Conservation (phyloP, 2,329 filamentous ascomycete genomes). For the Orbilia oligospora region DNA sequence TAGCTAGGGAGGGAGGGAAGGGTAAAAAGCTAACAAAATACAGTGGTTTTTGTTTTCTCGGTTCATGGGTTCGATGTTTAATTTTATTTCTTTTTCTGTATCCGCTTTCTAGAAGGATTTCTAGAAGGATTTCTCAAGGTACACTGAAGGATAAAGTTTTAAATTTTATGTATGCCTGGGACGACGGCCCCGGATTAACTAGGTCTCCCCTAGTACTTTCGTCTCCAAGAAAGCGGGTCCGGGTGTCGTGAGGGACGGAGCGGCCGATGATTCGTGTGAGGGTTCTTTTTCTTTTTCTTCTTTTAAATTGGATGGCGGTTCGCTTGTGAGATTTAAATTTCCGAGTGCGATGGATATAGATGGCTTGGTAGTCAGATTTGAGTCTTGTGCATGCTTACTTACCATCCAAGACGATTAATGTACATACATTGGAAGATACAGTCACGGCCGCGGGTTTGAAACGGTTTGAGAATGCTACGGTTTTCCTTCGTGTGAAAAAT, state of each 20-base stretch:
- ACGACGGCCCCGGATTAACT: background rate
- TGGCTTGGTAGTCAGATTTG: background rate
- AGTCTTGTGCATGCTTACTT: too few species aligned
- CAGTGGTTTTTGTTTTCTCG: too few species aligned
- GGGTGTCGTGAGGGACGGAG: background rate
- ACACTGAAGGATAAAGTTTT: background rate
- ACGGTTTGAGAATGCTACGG: too few species aligned
- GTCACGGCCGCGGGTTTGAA: too few species aligned
- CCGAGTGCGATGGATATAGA: background rate
- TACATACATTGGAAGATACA: too few species aligned
- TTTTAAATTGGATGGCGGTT: slow-evolving; percentile 4
- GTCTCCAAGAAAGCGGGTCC: background rate
- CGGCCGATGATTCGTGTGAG: background rate
- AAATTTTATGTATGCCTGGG: background rate
- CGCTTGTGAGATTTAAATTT: background rate
- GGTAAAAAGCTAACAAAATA: too few species aligned
- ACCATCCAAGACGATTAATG: too few species aligned
- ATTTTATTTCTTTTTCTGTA: background rate
- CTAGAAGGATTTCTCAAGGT: too few species aligned
- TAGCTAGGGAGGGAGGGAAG: too few species aligned
- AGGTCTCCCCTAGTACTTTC: background rate
- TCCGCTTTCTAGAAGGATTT: background rate
- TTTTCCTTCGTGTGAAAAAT: too few species aligned
- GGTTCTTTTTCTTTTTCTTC: too few species aligned
- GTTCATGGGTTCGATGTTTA: background rate